Conservation (phyloP, 345 rosid species). For the Moringa oleifera region DNA sequence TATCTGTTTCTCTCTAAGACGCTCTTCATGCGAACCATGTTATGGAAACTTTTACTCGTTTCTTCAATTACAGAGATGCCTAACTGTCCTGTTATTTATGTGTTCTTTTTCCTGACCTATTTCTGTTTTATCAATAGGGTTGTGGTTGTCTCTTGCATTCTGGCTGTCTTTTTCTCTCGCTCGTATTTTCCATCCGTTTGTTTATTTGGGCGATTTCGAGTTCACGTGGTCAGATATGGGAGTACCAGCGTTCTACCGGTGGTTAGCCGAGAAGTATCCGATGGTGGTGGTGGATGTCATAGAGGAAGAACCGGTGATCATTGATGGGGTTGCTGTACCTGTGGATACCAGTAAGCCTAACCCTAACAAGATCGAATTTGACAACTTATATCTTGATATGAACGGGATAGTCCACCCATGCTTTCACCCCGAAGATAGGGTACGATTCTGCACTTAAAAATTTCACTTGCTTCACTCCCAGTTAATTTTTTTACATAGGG, state of each 20-base stretch:
- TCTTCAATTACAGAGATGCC: too few relatives aligned
- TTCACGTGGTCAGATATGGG: conserved; percentile 39
- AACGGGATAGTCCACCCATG: conserved; percentile 98
- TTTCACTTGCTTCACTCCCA: not conserved
- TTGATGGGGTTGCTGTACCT: conserved; percentile 59
- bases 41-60: too few relatives aligned
- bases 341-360: conserved; percentile 79
- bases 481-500: not conserved
- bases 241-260: conserved; percentile 89
- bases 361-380: conserved; percentile 78
- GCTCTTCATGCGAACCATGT: too few relatives aligned
- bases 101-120: too few relatives aligned
- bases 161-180: too few relatives aligned
- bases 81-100: too few relatives aligned
- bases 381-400: conserved; percentile 96
- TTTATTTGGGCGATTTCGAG: not conserved
- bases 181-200: not conserved
- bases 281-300: conserved; percentile 62
- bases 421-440: conserved; percentile 93
- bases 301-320: conserved; percentile 77
- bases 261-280: conserved; percentile 93
- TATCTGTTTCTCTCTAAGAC: too few relatives aligned
- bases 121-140: too few relatives aligned
- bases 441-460: conserved; percentile 19
- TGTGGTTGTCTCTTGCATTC: too few relatives aligned